A percentile compares a stretch with the other conserved stretches of the same genome.
Conservation (phyloP, 176 grass and related monocot species). For the Cymbopogon citratus region DNA sequence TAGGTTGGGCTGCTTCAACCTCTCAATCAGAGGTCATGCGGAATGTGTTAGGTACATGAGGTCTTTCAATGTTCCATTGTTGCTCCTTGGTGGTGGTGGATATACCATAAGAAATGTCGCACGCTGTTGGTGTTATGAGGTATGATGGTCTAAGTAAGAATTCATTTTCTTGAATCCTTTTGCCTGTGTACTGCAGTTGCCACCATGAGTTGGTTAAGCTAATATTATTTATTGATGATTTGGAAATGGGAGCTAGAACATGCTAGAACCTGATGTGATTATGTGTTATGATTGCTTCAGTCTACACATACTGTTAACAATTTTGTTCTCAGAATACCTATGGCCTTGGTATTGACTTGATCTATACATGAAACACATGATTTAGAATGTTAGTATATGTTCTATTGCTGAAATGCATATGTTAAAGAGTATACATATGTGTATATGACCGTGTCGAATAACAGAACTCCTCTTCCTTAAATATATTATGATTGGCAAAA, state of each 20-base stretch:
- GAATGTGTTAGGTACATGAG: slow-evolving; percentile 94
- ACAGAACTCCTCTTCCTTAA: background rate
- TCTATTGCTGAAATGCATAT: background rate
- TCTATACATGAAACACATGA: background rate
- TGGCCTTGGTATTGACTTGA: background rate
- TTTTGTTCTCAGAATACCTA: background rate
- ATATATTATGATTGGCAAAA: background rate
- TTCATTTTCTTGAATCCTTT: background rate
- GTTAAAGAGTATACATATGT: background rate
- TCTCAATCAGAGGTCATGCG: slow-evolving; percentile 79
- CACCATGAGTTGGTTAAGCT: background rate
- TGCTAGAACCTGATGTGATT: background rate
- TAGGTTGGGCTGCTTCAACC: slow-evolving; percentile 86
- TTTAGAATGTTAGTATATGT: background rate
- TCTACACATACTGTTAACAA: background rate
- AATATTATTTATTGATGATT: background rate
- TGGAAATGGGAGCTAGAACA: background rate
- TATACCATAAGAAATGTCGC: slow-evolving; percentile 97
- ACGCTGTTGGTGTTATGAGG: slow-evolving; percentile 94
- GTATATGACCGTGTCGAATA: background rate
- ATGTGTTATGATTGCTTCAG: background rate
- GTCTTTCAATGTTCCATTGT: slow-evolving; percentile 86
- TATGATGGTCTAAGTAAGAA: slow-evolving; percentile 32
- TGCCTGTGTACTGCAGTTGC: background rate
- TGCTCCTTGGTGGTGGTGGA: slow-evolving; percentile 87